Evolutionary conservation across 2,329 filamentous ascomycete genomes (phyloP), one percentile per base, ranked within the genome.

Genomic region (Clonostachys rosea): DNA sequence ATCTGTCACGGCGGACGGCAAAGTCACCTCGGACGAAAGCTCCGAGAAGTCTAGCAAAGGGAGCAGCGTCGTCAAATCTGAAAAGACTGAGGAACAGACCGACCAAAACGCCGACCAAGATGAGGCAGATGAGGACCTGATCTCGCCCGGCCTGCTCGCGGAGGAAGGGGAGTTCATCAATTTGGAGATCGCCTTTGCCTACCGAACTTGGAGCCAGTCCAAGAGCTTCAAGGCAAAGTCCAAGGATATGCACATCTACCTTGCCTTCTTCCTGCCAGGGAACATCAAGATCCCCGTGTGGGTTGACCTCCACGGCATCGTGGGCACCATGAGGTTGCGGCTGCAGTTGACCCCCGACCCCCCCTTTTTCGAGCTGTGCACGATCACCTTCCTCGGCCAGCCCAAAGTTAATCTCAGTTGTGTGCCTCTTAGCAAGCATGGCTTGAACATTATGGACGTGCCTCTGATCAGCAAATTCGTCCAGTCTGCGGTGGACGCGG

Each of bases 161-260:
- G 86, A 89, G 61, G 84, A 89, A 59, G 86, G 86, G 11, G 86
- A 89, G 52, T 90, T 90, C 56, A 76, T 90, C 61, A 91, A 91
- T 57, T 66, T 91, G 45, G 87, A 91, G 59, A 69, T 90, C 14
- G 85, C 84, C 0, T 85, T 91, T 56, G 83, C 87, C 2, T 91
- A 91, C 61, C 75, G 84, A 35, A 80, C 83, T 10, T 75, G 83
- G 33, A 78, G 79, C 1, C 78, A 76, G 9, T 75, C 76, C 33
- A 81, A 79, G 52, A 80, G 76, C 3, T 70, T 88, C 44, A 84
- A 86, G 51, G 77, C 83, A 14, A 86, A 87, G 56, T 87, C 88
- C 56, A 86, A 86, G 50, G 60, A 69, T 36, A 69, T 71, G 34
- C 86, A 90, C 63, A 69, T 89, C 1, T 84, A 82, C 52, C 70